Base-by-base conservation (phyloP, 2,329 filamentous ascomycete species). In the Rhytidhysteron rufulum region DNA sequence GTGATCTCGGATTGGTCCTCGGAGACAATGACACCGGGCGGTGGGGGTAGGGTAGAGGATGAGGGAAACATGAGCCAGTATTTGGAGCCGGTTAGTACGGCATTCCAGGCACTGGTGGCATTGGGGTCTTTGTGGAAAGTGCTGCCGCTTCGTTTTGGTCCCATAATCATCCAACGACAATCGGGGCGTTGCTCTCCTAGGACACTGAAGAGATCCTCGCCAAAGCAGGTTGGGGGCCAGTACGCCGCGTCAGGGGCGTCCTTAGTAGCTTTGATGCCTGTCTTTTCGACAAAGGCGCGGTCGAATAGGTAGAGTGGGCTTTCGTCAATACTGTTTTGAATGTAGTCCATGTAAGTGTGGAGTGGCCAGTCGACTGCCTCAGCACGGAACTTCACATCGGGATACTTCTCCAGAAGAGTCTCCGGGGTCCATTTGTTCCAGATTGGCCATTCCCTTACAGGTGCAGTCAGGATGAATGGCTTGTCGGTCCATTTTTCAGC, bases 31-130 rank as follows among this genome's bases (percentile, higher is more conserved):
- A 97, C 90, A 3, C 91, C 91, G 0, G 91, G 91, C 5, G 93
- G 89, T 3, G 82, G 75, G 0, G 82, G 78, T 5, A 75, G 61
- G 15, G 68, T 68, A 1, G 72, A 63, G 0, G 80, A 80, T 0
- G 86, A 85, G 0, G 88, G 89, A 58, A 97, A 97, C 88, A 97
- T 94, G 63, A 97, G 91, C 91, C 93, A 97, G 72, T 97, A 97
- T 61, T 97, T 97, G 24, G 84, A 80, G 4, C 91, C 93, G 43
- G 85, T 81, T 20, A 97, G 73, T 11, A 96, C 88, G 1, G 90
- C 91, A 61, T 97, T 97, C 93, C 91, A 97, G 0, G 93, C 91
- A 54, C 82, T 85, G 68, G 83, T 19, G 19, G 16, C 79, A 57
- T 83, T 83, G 3, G 79, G 80, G 53, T 83, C 81, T 62, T 96